Conservation (phyloP, 306 rosid species). For the Vicia faba region DNA sequence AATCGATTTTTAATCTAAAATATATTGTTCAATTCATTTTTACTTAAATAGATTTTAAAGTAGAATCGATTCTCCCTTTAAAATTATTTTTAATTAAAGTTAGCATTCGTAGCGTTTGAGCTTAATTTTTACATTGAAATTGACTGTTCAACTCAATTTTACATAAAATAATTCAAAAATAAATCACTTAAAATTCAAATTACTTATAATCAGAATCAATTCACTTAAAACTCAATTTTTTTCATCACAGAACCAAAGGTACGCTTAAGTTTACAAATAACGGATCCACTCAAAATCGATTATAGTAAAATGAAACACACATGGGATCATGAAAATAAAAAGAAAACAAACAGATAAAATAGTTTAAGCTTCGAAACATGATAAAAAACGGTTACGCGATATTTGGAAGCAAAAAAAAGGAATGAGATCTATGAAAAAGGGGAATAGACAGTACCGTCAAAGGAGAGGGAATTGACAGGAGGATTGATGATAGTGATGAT, state of each 20-base stretch:
- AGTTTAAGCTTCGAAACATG: not conserved
- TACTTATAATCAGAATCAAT: too few relatives aligned
- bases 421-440: conserved; percentile 9
- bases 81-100: too few relatives aligned
- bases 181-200: too few relatives aligned
- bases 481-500: conserved; percentile 87
- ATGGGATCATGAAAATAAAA: not conserved
- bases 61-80: too few relatives aligned
- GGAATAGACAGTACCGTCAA: conserved; percentile 58
- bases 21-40: not conserved
- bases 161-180: too few relatives aligned
- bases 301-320: not conserved
- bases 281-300: not conserved
- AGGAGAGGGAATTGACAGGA: conserved; percentile 94
- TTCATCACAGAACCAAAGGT: too few relatives aligned
- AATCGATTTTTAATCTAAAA: not conserved
- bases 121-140: too few relatives aligned
- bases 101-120: too few relatives aligned
- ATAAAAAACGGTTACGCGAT: not conserved
- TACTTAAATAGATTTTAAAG: not conserved
- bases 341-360: not conserved
- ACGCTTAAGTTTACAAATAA: not conserved
- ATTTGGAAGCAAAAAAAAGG: not conserved
- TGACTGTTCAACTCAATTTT: too few relatives aligned
- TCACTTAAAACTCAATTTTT: too few relatives aligned